Conservation (phyloP, 495 filamentous ascomycete species). For the Corynascus novoguineensis region DNA sequence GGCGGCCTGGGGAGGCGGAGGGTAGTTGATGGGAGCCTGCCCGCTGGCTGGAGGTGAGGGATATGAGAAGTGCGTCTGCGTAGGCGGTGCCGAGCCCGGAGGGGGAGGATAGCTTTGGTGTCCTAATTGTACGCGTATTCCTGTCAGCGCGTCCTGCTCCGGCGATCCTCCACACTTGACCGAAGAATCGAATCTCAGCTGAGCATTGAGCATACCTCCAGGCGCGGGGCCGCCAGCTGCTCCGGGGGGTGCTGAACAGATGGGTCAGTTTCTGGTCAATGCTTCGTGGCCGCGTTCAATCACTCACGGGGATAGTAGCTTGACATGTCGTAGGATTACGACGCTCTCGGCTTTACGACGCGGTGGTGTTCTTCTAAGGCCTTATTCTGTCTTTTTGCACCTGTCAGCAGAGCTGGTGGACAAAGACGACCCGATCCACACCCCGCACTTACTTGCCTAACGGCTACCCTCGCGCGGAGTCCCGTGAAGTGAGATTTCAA, state of each 20-base stretch:
- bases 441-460: conserved; percentile 10
- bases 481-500: not conserved
- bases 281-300: not conserved
- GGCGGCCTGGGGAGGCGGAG: conserved; percentile 26
- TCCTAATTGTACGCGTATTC: conserved; percentile 9
- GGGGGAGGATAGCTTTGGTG: conserved; percentile 29
- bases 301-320: conserved; percentile 34
- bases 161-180: not conserved
- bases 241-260: conserved; percentile 23
- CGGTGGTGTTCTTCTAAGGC: not conserved
- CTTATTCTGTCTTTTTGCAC: not conserved
- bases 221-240: conserved; percentile 17
- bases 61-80: conserved; percentile 43
- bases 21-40: conserved; percentile 26
- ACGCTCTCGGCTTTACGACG: not conserved
- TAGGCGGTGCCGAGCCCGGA: conserved; percentile 39
- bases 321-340: conserved; percentile 19
- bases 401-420: not conserved
- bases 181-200: not conserved
- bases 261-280: conserved; percentile 11
- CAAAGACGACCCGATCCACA: not conserved
- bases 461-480: not conserved
- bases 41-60: conserved; percentile 34
- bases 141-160: not conserved
- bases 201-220: conserved; percentile 21